phyloP scores from a whole-genome alignment of 441 rosid species.

The Erodium chrysanthum region DNA sequence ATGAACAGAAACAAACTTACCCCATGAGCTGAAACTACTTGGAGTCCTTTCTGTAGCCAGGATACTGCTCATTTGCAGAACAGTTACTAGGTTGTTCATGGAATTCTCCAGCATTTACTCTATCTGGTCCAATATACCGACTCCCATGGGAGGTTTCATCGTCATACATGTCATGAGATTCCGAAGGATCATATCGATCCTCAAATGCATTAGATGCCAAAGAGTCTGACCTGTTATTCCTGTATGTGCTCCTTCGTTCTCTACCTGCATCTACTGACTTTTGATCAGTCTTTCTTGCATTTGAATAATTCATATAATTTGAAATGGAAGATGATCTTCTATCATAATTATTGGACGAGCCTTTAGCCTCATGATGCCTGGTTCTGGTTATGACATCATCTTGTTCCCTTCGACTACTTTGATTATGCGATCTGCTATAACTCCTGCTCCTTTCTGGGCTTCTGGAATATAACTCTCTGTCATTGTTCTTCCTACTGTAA shows the following conservation, averaged over 20 bases:
- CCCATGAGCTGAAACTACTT: conserved; percentile 15
- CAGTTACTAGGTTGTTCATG: conserved; percentile 13
- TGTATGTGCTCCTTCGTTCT: conserved; percentile 19
- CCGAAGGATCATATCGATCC: conserved; percentile 71
- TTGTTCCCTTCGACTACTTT: conserved; percentile 23
- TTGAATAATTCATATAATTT: conserved; percentile 24
- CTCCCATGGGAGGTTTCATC: conserved; percentile 20
- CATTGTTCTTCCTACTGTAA: conserved; percentile 22
- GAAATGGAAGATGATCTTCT: conserved; percentile 30
- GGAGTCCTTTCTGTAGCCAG: conserved; percentile 12
- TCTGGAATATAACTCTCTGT: conserved; percentile 32
- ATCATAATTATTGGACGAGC: conserved; percentile 22
- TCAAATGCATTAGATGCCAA: conserved; percentile 34
- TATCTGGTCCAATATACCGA: conserved; percentile 15
- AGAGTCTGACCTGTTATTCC: conserved; percentile 21
- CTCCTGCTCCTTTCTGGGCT: conserved; percentile 33
- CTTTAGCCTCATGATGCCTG: conserved; percentile 26
- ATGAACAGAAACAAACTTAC: conserved; percentile 22
- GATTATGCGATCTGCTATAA: conserved; percentile 26
- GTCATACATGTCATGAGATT: conserved; percentile 27
- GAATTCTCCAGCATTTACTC: conserved; percentile 4
- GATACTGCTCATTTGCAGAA: conserved; percentile 15
- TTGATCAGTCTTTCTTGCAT: conserved; percentile 16
- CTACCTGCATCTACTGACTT: conserved; percentile 18
- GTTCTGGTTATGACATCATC: conserved; percentile 28